phyloP scores from a whole-genome alignment of 2,329 filamentous ascomycete species.

The Trematosphaeria pertusa region DNA sequence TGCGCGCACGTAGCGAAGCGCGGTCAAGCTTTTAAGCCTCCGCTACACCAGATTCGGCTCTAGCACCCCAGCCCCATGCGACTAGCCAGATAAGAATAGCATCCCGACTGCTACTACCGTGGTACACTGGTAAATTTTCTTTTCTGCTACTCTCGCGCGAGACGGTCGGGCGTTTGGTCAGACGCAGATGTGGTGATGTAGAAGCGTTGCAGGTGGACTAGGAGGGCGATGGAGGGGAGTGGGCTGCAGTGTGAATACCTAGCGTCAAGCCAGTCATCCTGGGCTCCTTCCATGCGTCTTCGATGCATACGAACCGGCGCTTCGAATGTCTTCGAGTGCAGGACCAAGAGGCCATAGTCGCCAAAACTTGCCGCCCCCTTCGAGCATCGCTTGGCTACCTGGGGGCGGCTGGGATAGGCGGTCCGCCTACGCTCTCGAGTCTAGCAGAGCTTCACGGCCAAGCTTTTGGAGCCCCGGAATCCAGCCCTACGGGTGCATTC shows the following conservation, averaged over 20 bases:
- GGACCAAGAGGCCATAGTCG: neutral
- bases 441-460: no score
- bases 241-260: neutral
- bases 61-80: no score
- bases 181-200: no score
- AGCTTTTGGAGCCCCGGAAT: no score
- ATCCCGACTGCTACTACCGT: neutral
- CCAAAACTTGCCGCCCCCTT: no score
- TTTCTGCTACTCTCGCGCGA: no score
- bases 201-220: neutral
- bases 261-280: neutral
- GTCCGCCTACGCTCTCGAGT: no score
- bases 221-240: neutral
- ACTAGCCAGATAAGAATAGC: neutral
- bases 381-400: no score
- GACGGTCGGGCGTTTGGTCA: no score
- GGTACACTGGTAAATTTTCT: no score
- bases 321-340: slow-evolving; percentile 1
- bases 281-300: slow-evolving; percentile 2
- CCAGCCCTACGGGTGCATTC: no score
- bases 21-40: slow-evolving; percentile 8
- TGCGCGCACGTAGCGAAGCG: slow-evolving; percentile 1
- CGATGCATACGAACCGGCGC: slow-evolving; percentile 1
- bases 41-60: slow-evolving; percentile 1
- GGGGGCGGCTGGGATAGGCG: no score